Evolutionary conservation across 1,139 yeast species (phyloP), one percentile per base, ranked within the genome.

Genomic region (Geotrichum histeridarum): DNA sequence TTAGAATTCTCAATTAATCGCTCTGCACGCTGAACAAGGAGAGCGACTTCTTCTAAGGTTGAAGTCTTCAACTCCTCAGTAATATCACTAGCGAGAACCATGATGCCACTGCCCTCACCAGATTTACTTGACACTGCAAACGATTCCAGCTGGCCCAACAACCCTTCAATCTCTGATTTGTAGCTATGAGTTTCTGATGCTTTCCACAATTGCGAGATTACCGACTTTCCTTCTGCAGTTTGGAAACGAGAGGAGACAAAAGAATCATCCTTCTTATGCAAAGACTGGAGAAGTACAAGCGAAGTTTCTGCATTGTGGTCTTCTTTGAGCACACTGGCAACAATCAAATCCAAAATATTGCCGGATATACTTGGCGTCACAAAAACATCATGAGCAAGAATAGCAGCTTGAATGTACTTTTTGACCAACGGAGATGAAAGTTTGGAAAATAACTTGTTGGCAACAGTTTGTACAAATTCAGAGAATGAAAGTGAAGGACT

Each of bases 141-240:
- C 3, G 47, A 22, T 32, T 50, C 54, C 17, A 54, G 35, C 38
- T 54, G 35, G 4, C 18, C 17, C 8, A 54, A 54, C 32, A 50
- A 41, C n/a, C 33, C 37, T 12, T 54, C 56, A 33, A 50, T 42
- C 2, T 50, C 45, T 22, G 51, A 17, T 17, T 37, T 35, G 30
- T 44, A 38, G 15, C 48, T 47, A 41, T 53, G 52, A 14, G 27
- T 42, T 41, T 54, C 56, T 1, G 51, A 51, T 6, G 33, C 47
- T 35, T 45, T 54, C 56, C 56, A 54, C 14, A 54, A 50, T 17
- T 53, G 36, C 15, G 53, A 38, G 33, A 53, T 35, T 4, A 11
- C 18, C 8, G 50, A 7, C 31, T 53, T 53, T n/a, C 55, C 55
- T 9, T 43, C 50, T 1, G 17, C 22, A 11, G 55, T 47, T 22